Base-by-base conservation (phyloP, 805 yeast genomes). In the Dipodascus geniculatus region DNA sequence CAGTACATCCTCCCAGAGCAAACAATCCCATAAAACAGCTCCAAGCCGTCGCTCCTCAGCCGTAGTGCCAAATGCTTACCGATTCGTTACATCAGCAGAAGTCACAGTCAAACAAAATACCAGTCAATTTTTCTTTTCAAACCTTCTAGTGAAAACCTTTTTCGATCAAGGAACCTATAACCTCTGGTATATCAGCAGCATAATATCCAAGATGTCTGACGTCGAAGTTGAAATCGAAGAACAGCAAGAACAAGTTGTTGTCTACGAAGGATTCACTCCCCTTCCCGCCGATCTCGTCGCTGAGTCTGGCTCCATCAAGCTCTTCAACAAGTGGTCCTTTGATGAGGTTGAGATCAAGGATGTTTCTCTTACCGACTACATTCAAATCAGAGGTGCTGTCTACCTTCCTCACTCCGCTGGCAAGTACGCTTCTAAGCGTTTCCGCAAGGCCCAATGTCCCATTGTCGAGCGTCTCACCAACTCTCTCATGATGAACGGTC, bases 401-500 rank as follows among this genome's bases (percentile, higher is more conserved):
- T 93, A 89, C 71, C 93, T 90, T 62, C 80, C 97, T 71, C 99
- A 93, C 93, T 88, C 98, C 70, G 97, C 99, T 70, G 99, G 99
- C 76, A 91, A 96, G 79, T 93, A 91, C 81, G 98, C 98, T 71
- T 76, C 87, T 79, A 93, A 93, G 88, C 90, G 99, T 80, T 93
- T 93, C 87, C 90, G 98, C 85, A 93, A 93, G 86, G 93, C 98
- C 67, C 99, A 93, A 83, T 90, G 97, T 81, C 98, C 98, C 72
- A 85, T 93, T 76, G 76, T 93, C 68, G 99, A 93, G 85, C 91
- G 99, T 84, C 83, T 93, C 76, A 91, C 98, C 79, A 91, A 93
- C 91, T 86, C 99, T 63, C 82, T 93, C 74, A 93, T 93, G 99
- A 93, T 93, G 99, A 90, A 93, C 86, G 99, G 99, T 82, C 91